Percentiles rank a stretch among this genome's conserved stretches.
These are phyloP conservation scores for Lipomyces yamanashiensis DNA, from an alignment of 805 yeast species.

Conservation along the genomic window DNA sequence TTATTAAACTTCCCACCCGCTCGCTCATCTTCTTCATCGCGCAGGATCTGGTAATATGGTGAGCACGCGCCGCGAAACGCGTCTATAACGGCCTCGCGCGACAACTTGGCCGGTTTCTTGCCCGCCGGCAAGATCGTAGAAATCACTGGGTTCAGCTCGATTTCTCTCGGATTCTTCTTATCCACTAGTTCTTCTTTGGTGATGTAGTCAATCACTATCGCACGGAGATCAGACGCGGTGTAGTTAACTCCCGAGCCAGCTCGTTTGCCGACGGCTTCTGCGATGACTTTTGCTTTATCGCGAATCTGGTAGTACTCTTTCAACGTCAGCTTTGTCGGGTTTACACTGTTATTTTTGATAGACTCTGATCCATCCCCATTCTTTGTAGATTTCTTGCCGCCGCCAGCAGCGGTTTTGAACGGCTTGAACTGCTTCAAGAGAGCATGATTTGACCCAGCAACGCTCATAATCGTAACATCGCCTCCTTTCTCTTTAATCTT, in stretches of 20 bases:
- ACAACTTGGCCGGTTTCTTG: conserved; percentile 38
- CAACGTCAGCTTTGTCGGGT: conserved; percentile 6
- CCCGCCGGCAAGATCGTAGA: not conserved
- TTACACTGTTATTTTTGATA: not conserved
- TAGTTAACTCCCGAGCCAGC: conserved; percentile 51
- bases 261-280: conserved; percentile 53
- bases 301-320: conserved; percentile 27
- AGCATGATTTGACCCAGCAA: conserved; percentile 54
- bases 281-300: conserved; percentile 55
- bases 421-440: conserved; percentile 66
- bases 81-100: conserved; percentile 47
- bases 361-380: not conserved
- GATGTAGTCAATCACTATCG: conserved; percentile 61
- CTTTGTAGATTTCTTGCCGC: conserved; percentile 30
- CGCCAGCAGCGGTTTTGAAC: conserved; percentile 49
- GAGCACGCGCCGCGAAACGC: conserved; percentile 52
- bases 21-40: conserved; percentile 48
- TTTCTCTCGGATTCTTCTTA: conserved; percentile 56
- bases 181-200: conserved; percentile 56
- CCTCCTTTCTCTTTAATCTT: conserved; percentile 85
- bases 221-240: conserved; percentile 59
- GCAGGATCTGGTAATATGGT: conserved; percentile 53
- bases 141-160: conserved; percentile 61
- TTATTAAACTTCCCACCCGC: conserved; percentile 50
- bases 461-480: conserved; percentile 62